Evolutionary conservation across 805 yeast genomes (phyloP).

Genomic region (Lachancea fermentati): DNA sequence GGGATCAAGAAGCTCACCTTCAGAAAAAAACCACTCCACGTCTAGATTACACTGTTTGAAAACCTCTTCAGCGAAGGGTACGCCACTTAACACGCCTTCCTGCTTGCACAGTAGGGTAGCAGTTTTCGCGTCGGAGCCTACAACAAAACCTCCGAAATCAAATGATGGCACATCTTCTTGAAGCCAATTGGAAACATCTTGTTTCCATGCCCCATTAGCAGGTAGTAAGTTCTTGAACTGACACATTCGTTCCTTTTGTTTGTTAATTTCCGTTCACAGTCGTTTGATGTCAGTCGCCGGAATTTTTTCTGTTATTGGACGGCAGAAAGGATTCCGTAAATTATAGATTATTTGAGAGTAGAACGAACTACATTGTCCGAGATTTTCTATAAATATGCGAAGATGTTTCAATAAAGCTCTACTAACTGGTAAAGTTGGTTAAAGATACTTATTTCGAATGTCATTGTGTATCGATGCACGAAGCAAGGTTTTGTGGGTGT

Average conservation of each 20-base stretch:
- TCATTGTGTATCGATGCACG: no score
- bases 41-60: slow-evolving; percentile 65
- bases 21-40: slow-evolving; percentile 68
- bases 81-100: slow-evolving; percentile 73
- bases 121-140: slow-evolving; percentile 65
- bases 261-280: no score
- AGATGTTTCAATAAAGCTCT: no score
- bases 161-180: slow-evolving; percentile 90
- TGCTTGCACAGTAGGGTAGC: slow-evolving; percentile 82
- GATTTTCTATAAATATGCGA: no score
- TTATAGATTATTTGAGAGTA: no score
- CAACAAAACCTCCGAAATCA: slow-evolving; percentile 92
- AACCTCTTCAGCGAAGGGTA: slow-evolving; percentile 85
- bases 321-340: no score
- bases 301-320: no score
- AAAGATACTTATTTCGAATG: no score
- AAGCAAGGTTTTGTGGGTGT: no score
- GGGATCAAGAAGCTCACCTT: slow-evolving; percentile 57
- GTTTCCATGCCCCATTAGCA: slow-evolving; percentile 73
- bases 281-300: no score
- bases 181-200: slow-evolving; percentile 67
- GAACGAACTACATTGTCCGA: no score
- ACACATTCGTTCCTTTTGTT: slow-evolving; percentile 21
- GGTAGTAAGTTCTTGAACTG: slow-evolving; percentile 57
- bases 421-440: no score